Evolutionary conservation across 306 rosid species (phyloP), one percentile per base, ranked within the genome.

Genomic region (Castanospermum australe): DNA sequence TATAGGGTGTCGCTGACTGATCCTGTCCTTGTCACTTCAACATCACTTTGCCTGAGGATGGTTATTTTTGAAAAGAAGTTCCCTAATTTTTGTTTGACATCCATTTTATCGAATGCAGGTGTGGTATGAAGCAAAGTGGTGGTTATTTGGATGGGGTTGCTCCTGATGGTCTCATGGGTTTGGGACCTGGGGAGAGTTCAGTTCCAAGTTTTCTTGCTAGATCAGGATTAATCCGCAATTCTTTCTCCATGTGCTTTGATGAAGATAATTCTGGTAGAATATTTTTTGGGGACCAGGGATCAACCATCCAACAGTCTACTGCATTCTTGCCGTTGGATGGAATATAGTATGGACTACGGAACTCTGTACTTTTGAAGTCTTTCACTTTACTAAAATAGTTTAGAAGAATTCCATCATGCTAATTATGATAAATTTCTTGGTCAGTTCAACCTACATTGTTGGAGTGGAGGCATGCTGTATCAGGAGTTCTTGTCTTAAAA

Each of bases 61-160:
- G 69, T 81, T 22, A 36, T 42, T 61, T 65, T 33, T 59, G 25
- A 9, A 47, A 52, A 44, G 47, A 1, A 54, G n/a, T 72, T 54
- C 6, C 52, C 15, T 35, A 28, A 5, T 57, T 73, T n/a, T 63
- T 67, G 13, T 38, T 36, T 82, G 56, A 64, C 48, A 18, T 86
- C 36, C n/a, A 35, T 33, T 66, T 85, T 73, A 61, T 62, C 65
- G 22, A 60, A 79, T 82, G 44, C 89, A 95, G 99, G 55, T 95
- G 99, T 81, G 99, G 99, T 75, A 95, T 89, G 99, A 91, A 87
- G 81, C 99, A 95, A 84, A 92, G 97, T 83, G 99, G 99, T 66
- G 89, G 90, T 75, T 94, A 91, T 79, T 86, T 95, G 86, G 91
- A 93, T 74, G 97, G 99, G 44, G 82, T 90, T 44, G 99, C 99